Percentiles rank a stretch among this genome's conserved stretches.
These are phyloP conservation scores for Epichloe hybrida DNA, from an alignment of 2,329 filamentous ascomycete genomes.

Conservation along the genomic window DNA sequence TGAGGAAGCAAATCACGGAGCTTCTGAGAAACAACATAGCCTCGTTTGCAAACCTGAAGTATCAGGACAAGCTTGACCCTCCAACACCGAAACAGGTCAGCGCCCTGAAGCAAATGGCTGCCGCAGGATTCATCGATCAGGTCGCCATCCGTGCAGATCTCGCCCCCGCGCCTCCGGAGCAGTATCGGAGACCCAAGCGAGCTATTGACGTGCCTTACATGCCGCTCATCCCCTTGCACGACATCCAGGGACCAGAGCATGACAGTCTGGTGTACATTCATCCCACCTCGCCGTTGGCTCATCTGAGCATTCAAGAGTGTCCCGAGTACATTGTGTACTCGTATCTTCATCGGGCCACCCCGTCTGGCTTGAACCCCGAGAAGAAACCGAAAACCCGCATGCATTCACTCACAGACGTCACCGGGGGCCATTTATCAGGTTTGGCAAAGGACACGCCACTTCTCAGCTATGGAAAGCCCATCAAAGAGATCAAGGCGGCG, in stretches of 20 bases:
- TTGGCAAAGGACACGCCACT: constrained; percentile 78
- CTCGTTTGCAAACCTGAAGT: constrained; percentile 43
- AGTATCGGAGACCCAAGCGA: constrained; percentile 57
- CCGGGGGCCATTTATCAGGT: constrained; percentile 59
- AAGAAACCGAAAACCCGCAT: constrained; percentile 66
- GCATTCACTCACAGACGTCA: constrained; percentile 73
- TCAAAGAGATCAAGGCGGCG: constrained; percentile 58
- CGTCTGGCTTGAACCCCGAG: constrained; percentile 33
- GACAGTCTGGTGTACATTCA: constrained; percentile 75
- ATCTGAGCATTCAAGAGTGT: constrained; percentile 55
- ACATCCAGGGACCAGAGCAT: constrained; percentile 24
- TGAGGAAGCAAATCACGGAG: constrained; percentile 69
- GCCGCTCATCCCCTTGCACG: constrained; percentile 59
- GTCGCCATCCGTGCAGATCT: constrained; percentile 84
- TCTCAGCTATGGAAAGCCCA: constrained; percentile 74
- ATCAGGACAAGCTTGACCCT: constrained; percentile 41
- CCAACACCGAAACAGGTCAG: constrained; percentile 57
- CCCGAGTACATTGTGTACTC: constrained; percentile 82
- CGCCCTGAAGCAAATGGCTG: constrained; percentile 79
- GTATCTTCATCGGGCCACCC: constrained; percentile 59
- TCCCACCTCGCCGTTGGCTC: constrained; percentile 67
- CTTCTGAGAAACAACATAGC: constrained; percentile 66
- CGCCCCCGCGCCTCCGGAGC: constrained; percentile 57
- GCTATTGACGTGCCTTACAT: constrained; percentile 88
- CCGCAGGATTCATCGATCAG: constrained; percentile 87